Base-by-base conservation (phyloP, 2,329 filamentous ascomycete species). In the Claviceps sp. region DNA sequence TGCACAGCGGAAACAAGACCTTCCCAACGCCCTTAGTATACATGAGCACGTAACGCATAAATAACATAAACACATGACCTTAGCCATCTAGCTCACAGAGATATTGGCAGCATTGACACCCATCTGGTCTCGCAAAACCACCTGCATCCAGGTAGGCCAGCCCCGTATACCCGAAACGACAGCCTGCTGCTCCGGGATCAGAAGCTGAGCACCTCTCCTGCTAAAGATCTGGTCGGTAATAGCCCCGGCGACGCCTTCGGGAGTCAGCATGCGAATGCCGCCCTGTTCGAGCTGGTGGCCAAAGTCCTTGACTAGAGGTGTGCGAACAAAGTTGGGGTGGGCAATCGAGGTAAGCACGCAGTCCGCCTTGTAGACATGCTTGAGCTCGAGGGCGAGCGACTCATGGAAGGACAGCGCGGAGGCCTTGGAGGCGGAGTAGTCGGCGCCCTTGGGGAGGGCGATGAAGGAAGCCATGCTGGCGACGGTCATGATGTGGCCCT, bases 401-500 rank as follows among this genome's bases (percentile, higher is more conserved):
- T 88, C 82, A 62, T 88, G 83, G 65, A 88, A 84, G 1, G 78
- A 67, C 2, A 84, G 64, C 0, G 81, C 78, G 0, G 79, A 82
- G 4, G 82, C 76, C 66, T 88, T 88, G 49, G 74, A 77, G 2
- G 78, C 73, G 0, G 73, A 72, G 67, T 88, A 88, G 65, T 87
- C 82, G 20, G 81, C 77, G 68, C 82, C 78, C 52, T 73, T 74
- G 1, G 82, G 76, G 0, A 80, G 73, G 1, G 75, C 70, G 4
- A 79, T 62, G 61, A 79, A 85, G 11, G 76, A 77, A 0, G 83
- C 82, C 43, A 81, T 70, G n/a, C 76, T 81, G 14, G 84, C 82
- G 11, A 88, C 76, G 0, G 81, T 87, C 37, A 88, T 78, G 45
- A 88, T 65, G 70, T 85, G 84, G 50, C 85, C 84, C 67, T 88